Conservation (phyloP, 1,284 basidiomycete genomes). For the Hypsizygus ulmarius region DNA sequence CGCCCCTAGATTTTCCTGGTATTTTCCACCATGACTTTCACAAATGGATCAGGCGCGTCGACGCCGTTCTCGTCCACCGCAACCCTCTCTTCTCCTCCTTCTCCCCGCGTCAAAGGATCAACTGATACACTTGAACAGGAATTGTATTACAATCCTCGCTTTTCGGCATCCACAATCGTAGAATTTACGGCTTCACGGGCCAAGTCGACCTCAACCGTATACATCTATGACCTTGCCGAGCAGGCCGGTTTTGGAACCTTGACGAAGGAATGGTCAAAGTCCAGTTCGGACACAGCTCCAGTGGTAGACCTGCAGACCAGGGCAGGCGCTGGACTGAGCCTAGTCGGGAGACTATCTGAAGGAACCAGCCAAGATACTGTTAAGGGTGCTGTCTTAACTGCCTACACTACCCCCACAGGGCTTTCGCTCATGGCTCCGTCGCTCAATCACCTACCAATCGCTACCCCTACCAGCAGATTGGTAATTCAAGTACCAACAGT, state of each 20-base stretch:
- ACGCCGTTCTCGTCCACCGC: conserved; percentile 36
- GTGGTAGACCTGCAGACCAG: conserved; percentile 81
- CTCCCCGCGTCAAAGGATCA: conserved; percentile 26
- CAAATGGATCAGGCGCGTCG: conserved; percentile 34
- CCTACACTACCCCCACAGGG: conserved; percentile 74
- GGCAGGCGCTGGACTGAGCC: conserved; percentile 79
- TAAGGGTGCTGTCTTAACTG: conserved; percentile 61
- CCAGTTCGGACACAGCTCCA: conserved; percentile 43
- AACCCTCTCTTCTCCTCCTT: conserved; percentile 35
- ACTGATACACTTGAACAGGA: conserved; percentile 22
- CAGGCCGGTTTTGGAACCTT: conserved; percentile 74
- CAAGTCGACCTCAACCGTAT: conserved; percentile 61
- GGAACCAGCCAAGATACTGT: conserved; percentile 66
- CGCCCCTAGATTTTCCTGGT: background rate
- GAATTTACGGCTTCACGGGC: conserved; percentile 63
- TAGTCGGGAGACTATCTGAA: conserved; percentile 80
- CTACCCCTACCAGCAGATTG: conserved; percentile 62
- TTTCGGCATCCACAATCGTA: conserved; percentile 60
- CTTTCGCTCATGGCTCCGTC: conserved; percentile 77
- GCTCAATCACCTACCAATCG: conserved; percentile 60
- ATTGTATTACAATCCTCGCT: conserved; percentile 42
- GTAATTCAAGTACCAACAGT: conserved; percentile 77
- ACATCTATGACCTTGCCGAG: conserved; percentile 79
- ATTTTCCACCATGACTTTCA: conserved; percentile 21
- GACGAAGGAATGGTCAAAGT: conserved; percentile 59